Evolutionary conservation across 2,329 filamentous ascomycete species (phyloP).

Genomic region (Pyrenophora teres): DNA sequence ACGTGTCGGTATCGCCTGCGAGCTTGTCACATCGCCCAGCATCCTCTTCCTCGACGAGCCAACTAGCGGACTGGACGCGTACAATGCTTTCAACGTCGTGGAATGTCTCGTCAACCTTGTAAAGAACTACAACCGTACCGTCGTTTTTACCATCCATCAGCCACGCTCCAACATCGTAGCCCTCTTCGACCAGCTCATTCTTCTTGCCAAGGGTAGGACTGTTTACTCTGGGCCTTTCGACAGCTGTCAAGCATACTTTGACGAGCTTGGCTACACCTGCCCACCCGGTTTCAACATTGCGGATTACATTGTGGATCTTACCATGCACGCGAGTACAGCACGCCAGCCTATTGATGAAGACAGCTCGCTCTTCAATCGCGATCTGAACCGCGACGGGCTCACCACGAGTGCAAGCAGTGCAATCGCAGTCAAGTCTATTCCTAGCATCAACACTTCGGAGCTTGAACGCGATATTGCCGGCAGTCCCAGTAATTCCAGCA

Average conservation of each 20-base stretch:
- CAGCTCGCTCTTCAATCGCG: constrained; percentile 63
- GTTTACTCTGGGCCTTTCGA: constrained; percentile 93
- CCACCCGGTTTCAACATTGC: constrained; percentile 98
- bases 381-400: constrained; percentile 66
- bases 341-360: constrained; percentile 61
- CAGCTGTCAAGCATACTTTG: constrained; percentile 90
- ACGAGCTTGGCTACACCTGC: constrained; percentile 87
- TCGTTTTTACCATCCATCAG: constrained; percentile 98
- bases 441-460: constrained; percentile 78
- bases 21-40: constrained; percentile 94
- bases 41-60: constrained; percentile 97
- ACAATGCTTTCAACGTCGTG: constrained; percentile 97
- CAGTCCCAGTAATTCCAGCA: constrained; percentile 63
- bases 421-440: constrained; percentile 85
- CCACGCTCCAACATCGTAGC: constrained; percentile 98
- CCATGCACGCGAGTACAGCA: constrained; percentile 83
- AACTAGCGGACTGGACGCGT: constrained; percentile 93
- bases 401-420: constrained; percentile 84
- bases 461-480: constrained; percentile 65
- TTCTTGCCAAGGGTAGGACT: constrained; percentile 84
- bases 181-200: constrained; percentile 89
- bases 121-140: constrained; percentile 94
- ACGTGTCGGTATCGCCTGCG: constrained; percentile 94
- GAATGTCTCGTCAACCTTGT: constrained; percentile 94
- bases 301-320: constrained; percentile 94